Base-by-base conservation (phyloP, 2,329 filamentous ascomycete genomes). In the Zopfia rhizophila region DNA sequence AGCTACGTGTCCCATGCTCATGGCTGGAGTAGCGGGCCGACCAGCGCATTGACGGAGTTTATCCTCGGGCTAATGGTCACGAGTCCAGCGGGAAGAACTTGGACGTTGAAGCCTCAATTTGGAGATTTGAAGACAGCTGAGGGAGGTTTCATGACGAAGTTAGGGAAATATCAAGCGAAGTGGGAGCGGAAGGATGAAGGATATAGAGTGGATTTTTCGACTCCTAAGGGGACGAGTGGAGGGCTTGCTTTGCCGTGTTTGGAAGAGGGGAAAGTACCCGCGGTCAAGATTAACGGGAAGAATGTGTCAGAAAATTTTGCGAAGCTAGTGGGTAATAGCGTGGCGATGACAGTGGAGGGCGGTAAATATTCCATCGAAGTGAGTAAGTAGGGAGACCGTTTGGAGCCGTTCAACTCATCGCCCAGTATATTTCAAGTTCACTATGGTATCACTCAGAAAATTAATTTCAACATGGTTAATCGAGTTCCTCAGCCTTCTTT, bases 81-180 rank as follows among this genome's bases (percentile, higher is more conserved):
- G 3, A 71, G 62, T 5, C 70, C 68, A 1, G 48, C 68, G 3
- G 78, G 78, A 0, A 55, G 58, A 24, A 70, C 57, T 13, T 81
- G 78, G 78, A 65, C 49, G 10, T 36, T 81, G 19, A 68, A 59
- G 14, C 78, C 78, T 4, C 66, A 74, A 41, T 72, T 77, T 43
- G 77, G 73, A 2, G 75, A 77, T 48, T 49, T 80, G 42, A 62
- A 53, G 12, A 66, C 53, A 33, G 76, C 73, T 2, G 66, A 78
- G 50, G 75, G 70, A 1, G 78, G 77, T 0, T 81, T 80, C 41
- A 67, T 60, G 22, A 80, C 78, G 1, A 50, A 48, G n/a, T 50
- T 79, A 22, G 78, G 78, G 0, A 70, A 62, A 43, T 80, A 75
- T 49, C 45, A 63, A 10, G 67, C 66, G 1, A 57, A 60, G 24